Conservation (phyloP, 2,329 filamentous ascomycete genomes). For the Aspergillus persii region DNA sequence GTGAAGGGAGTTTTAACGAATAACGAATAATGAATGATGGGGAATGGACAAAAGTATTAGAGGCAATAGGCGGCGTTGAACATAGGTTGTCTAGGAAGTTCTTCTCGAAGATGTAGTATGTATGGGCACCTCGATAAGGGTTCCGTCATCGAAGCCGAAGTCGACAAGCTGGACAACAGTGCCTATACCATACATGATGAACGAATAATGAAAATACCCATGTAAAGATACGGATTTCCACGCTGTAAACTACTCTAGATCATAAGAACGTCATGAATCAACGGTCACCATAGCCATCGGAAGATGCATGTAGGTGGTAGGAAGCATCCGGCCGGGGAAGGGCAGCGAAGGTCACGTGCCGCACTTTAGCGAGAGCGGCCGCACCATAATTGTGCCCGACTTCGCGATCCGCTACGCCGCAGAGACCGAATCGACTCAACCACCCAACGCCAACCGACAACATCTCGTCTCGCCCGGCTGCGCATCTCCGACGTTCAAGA, state of each 20-base stretch:
- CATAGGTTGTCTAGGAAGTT: background rate
- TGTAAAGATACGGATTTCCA: background rate
- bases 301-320: background rate
- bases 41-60: background rate
- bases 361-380: slow-evolving; percentile 44
- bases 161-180: background rate
- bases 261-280: background rate
- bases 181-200: background rate
- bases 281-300: background rate
- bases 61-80: background rate
- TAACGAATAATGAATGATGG: background rate
- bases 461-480: slow-evolving; percentile 38
- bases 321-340: slow-evolving; percentile 24
- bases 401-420: slow-evolving; percentile 31
- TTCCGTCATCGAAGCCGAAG: background rate
- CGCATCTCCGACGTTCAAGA: slow-evolving; percentile 56
- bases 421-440: slow-evolving; percentile 43
- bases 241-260: background rate
- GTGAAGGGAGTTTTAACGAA: background rate
- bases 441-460: slow-evolving; percentile 45
- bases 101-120: background rate
- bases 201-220: background rate
- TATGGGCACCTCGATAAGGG: too few species aligned
- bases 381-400: slow-evolving; percentile 40
- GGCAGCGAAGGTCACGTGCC: slow-evolving; percentile 44